Evolutionary conservation across 2,329 filamentous ascomycete species (phyloP).

Genomic region (Colletotrichum orchidophilum): DNA sequence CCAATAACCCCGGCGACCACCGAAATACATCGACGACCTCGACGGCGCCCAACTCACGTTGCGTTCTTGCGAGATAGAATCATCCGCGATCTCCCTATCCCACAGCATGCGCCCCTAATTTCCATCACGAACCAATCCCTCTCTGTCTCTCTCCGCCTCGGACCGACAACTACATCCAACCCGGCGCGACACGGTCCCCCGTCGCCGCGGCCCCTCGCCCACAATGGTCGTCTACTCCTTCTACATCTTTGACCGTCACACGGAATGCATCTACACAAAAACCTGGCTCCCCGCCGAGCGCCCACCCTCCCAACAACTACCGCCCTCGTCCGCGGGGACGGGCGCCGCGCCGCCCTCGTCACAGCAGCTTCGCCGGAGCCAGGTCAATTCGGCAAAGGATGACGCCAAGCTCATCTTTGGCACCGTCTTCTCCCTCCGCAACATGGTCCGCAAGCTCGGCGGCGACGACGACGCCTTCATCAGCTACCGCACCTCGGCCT

Average conservation of each 20-base stretch:
- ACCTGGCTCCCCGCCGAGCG: conserved; percentile 72
- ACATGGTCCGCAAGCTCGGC: conserved; percentile 95
- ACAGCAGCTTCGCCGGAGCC: conserved; percentile 18
- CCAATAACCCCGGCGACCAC: not conserved
- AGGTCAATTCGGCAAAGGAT: conserved; percentile 62
- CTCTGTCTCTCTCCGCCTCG: not conserved
- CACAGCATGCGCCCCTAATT: conserved; percentile 23
- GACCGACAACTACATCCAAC: not conserved
- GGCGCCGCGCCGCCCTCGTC: conserved; percentile 28
- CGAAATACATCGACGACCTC: not conserved
- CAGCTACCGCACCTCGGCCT: conserved; percentile 90
- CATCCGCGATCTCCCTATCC: not conserved
- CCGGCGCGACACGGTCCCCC: not conserved
- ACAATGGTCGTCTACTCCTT: conserved; percentile 95
- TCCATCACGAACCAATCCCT: not conserved
- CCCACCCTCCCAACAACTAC: conserved; percentile 52
- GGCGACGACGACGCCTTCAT: conserved; percentile 96
- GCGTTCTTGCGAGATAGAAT: no score
- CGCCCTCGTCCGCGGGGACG: conserved; percentile 47
- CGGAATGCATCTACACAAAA: conserved; percentile 96
- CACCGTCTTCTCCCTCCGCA: conserved; percentile 93
- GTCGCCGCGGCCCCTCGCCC: conserved; percentile 33
- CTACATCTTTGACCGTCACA: conserved; percentile 99
- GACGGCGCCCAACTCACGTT: not conserved
- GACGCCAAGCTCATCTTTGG: conserved; percentile 98